A percentile compares a stretch with the other conserved stretches of the same genome.
Conservation (phyloP, 2,329 filamentous ascomycete species). For the Bipolaris oryzae region DNA sequence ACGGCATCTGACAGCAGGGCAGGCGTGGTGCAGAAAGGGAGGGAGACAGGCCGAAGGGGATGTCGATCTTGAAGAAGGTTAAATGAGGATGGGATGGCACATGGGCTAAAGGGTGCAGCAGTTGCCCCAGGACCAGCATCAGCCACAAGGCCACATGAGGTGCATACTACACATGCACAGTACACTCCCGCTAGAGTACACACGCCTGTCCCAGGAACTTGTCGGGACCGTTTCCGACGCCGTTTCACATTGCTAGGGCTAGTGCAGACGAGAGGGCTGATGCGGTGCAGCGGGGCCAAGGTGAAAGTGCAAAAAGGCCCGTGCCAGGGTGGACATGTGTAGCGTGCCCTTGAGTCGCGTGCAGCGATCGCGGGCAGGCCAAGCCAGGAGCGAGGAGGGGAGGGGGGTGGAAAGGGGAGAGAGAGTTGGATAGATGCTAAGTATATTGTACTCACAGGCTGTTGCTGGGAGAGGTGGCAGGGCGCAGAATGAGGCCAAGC, state of each 20-base stretch:
- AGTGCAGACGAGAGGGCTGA: not conserved
- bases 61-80: not conserved
- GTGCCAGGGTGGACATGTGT: not conserved
- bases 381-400: not conserved
- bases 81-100: not conserved
- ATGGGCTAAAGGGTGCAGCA: too few species aligned
- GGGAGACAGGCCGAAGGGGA: not conserved
- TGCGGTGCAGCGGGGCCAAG: not conserved
- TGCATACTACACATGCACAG: too few species aligned
- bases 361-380: not conserved
- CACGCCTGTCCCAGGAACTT: not conserved
- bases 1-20: not conserved
- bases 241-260: not conserved
- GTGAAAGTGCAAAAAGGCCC: not conserved
- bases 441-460: slow-evolving; percentile 5
- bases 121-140: not conserved
- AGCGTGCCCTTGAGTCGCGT: not conserved
- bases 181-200: too few species aligned
- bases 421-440: not conserved
- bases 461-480: not conserved
- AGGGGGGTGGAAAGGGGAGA: not conserved
- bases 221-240: slow-evolving; percentile 1
- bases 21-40: not conserved
- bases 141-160: not conserved
- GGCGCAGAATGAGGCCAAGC: slow-evolving; percentile 10